Percentiles rank a stretch among this genome's conserved stretches.
Conservation (phyloP, 2,329 filamentous ascomycete genomes). For the Zarea fungicola region DNA sequence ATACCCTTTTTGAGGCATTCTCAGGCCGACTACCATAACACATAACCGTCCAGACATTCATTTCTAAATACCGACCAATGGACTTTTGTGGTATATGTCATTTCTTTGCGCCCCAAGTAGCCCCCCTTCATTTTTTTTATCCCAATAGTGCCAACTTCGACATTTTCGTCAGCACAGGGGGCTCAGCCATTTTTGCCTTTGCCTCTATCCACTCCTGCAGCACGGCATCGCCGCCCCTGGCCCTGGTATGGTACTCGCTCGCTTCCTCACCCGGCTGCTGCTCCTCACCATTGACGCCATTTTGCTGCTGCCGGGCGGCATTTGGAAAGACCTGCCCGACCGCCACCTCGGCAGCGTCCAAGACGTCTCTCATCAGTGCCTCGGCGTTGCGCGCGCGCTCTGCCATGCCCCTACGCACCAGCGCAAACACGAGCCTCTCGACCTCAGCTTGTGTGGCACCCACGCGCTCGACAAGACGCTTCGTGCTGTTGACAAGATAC, state of each 20-base stretch:
- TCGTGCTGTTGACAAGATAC: constrained; percentile 85
- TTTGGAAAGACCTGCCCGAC: constrained; percentile 64
- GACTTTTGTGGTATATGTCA: not conserved
- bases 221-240: constrained; percentile 48
- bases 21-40: too few species aligned
- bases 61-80: not conserved
- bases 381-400: constrained; percentile 80
- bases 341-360: constrained; percentile 61
- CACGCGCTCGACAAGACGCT: constrained; percentile 75
- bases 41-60: too few species aligned
- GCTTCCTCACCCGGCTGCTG: constrained; percentile 19
- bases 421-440: constrained; percentile 65
- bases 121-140: constrained; percentile 21
- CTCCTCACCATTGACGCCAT: constrained; percentile 16
- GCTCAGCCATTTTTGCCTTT: constrained; percentile 38
- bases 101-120: too few species aligned
- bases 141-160: constrained; percentile 48
- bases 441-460: constrained; percentile 69
- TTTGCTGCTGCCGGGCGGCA: constrained; percentile 15
- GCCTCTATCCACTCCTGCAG: constrained; percentile 46
- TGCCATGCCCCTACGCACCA: constrained; percentile 77
- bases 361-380: constrained; percentile 66
- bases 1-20: too few species aligned
- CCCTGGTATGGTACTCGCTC: constrained; percentile 25
- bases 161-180: constrained; percentile 45